Percentiles rank a stretch among this genome's conserved stretches.
Evolutionary conservation across 306 rosid species (phyloP).

Genomic region (Cucumis cinereus): DNA sequence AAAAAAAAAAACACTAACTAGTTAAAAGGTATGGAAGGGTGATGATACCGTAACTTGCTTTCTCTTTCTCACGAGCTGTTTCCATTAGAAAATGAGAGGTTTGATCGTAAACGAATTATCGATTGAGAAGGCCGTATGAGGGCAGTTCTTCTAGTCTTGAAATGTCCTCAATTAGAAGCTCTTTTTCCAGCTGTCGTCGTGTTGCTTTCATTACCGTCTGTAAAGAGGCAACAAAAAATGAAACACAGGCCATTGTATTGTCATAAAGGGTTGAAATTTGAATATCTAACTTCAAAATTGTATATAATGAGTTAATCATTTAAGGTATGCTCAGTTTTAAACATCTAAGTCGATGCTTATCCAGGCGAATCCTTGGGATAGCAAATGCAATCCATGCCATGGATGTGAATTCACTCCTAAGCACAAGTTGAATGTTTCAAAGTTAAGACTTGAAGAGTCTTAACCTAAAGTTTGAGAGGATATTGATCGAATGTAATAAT

Average conservation of each 20-base stretch:
- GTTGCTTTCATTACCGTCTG: conserved; percentile 96
- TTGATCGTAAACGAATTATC: conserved; percentile 19
- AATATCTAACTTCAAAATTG: neutral
- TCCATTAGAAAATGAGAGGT: conserved; percentile 8
- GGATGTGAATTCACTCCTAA: neutral
- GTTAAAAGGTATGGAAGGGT: neutral
- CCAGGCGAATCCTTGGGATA: neutral
- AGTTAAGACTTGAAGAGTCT: neutral
- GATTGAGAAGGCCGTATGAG: conserved; percentile 65
- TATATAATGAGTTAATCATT: neutral
- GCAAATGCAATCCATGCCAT: neutral
- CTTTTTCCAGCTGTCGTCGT: conserved; percentile 87
- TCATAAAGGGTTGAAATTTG: neutral
- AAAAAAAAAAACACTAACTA: neutral
- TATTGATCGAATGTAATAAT: neutral
- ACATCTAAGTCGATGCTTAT: neutral
- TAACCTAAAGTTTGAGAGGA: neutral
- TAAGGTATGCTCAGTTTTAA: neutral
- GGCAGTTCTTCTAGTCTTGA: conserved; percentile 77
- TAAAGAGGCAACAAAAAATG: neutral
- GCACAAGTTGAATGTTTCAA: neutral
- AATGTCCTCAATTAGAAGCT: conserved; percentile 67
- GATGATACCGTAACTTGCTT: conserved; percentile 1
- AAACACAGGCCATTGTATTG: neutral
- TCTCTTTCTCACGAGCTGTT: neutral